Conservation (phyloP, 1,284 basidiomycete genomes). For the Ustilago xerochloae region DNA sequence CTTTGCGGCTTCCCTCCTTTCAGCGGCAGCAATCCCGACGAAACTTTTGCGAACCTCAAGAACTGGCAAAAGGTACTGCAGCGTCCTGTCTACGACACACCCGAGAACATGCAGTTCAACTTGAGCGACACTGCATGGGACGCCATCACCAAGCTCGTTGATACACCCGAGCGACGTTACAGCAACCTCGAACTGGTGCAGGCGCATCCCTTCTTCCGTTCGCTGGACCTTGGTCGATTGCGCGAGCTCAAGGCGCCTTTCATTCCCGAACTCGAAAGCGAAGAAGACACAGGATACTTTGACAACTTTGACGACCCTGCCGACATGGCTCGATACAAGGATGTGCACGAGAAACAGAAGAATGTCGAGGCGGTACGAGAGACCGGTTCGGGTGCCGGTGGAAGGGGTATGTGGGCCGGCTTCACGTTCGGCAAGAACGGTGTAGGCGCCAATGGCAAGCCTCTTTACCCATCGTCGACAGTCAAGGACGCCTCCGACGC, state of each 20-base stretch:
- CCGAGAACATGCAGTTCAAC: slow-evolving; percentile 97
- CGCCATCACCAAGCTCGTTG: slow-evolving; percentile 84
- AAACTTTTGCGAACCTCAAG: slow-evolving; percentile 99
- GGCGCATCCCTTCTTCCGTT: slow-evolving; percentile 85
- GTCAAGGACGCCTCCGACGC: slow-evolving; percentile 49
- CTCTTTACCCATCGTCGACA: slow-evolving; percentile 22
- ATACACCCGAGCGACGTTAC: slow-evolving; percentile 83
- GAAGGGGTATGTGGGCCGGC: slow-evolving; percentile 90
- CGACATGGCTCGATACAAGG: slow-evolving; percentile 92
- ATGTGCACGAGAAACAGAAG: slow-evolving; percentile 95
- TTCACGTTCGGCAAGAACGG: slow-evolving; percentile 81
- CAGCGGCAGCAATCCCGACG: slow-evolving; percentile 92
- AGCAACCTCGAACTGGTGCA: slow-evolving; percentile 80
- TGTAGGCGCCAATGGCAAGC: slow-evolving; percentile 41
- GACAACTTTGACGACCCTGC: slow-evolving; percentile 91
- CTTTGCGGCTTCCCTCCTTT: slow-evolving; percentile 92
- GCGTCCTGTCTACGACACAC: slow-evolving; percentile 92
- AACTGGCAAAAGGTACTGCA: slow-evolving; percentile 92
- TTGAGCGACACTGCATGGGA: slow-evolving; percentile 94
- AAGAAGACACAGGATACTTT: slow-evolving; percentile 95
- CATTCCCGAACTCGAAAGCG: slow-evolving; percentile 92
- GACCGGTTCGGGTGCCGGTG: slow-evolving; percentile 70
- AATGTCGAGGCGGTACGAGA: slow-evolving; percentile 90
- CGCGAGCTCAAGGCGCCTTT: slow-evolving; percentile 88
- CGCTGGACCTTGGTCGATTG: slow-evolving; percentile 80